A percentile compares a stretch with the other conserved stretches of the same genome.
phyloP scores from a whole-genome alignment of 176 grass and related monocot genomes.

The Triticum dicoccoides region DNA sequence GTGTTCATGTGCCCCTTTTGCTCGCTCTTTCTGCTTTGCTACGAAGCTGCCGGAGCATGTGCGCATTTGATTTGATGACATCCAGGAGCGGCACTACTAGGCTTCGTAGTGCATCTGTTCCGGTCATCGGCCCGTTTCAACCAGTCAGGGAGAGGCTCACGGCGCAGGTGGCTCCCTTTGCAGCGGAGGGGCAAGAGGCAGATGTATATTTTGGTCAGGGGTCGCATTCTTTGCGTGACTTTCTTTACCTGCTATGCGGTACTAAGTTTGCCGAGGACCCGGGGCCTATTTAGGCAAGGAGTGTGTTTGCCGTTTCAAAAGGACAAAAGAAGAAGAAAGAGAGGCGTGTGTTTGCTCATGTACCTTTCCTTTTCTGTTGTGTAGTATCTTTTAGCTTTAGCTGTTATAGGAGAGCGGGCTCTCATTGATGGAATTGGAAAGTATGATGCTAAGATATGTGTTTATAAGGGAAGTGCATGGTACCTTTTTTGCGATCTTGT shows the following conservation, averaged over 20 bases:
- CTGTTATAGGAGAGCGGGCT: no score
- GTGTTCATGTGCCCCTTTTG: conserved; percentile 22
- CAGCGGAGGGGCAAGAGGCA: neutral
- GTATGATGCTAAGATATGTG: no score
- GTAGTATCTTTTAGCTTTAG: no score
- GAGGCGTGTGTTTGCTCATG: no score
- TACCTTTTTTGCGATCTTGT: no score
- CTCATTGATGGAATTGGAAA: no score
- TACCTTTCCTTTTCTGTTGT: no score
- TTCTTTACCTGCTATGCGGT: neutral
- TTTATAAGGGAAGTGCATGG: no score
- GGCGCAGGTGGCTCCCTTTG: neutral
- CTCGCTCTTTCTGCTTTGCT: neutral
- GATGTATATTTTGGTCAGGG: neutral
- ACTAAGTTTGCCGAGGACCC: no score
- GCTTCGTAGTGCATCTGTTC: conserved; percentile 3
- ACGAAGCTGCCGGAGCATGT: conserved; percentile 9
- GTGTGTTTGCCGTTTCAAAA: neutral
- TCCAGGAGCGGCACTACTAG: neutral
- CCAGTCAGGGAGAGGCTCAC: neutral
- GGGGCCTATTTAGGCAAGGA: neutral
- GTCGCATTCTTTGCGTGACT: neutral
- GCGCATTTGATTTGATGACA: neutral
- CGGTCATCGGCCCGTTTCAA: conserved; percentile 2
- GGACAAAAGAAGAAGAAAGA: no score